These are phyloP conservation scores for Psilocybe sp. DNA, from an alignment of 768 basidiomycete genomes.

Conservation along the genomic window DNA sequence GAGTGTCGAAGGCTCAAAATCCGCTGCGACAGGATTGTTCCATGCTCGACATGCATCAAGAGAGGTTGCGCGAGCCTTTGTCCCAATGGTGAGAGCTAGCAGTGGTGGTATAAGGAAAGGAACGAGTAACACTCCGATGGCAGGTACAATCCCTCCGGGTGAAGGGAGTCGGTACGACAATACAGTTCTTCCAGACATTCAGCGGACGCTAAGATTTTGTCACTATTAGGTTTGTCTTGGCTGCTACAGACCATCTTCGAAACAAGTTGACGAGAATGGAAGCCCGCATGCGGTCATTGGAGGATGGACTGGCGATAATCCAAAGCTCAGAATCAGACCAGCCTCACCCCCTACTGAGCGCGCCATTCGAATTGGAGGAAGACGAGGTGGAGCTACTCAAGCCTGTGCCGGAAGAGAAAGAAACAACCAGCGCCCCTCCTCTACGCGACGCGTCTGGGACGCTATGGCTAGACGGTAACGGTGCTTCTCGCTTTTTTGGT, in stretches of 20 bases:
- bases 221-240: slow-evolving; percentile 42
- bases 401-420: slow-evolving; percentile 21
- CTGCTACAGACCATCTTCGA: slow-evolving; percentile 52
- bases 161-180: slow-evolving; percentile 47
- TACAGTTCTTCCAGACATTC: background rate
- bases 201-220: background rate
- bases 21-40: slow-evolving; percentile 35
- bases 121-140: background rate
- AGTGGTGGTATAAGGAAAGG: background rate
- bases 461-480: slow-evolving; percentile 40
- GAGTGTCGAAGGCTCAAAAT: slow-evolving; percentile 45
- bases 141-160: slow-evolving; percentile 52
- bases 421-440: slow-evolving; percentile 16
- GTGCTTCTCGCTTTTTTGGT: slow-evolving; percentile 42
- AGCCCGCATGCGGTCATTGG: slow-evolving; percentile 49
- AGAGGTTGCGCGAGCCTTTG: slow-evolving; percentile 49
- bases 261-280: slow-evolving; percentile 43
- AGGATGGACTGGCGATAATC: slow-evolving; percentile 51
- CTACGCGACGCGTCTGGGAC: slow-evolving; percentile 39
- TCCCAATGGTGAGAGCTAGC: slow-evolving; percentile 41
- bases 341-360: slow-evolving; percentile 41
- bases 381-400: slow-evolving; percentile 27
- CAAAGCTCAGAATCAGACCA: slow-evolving; percentile 35
- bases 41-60: slow-evolving; percentile 50
- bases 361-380: slow-evolving; percentile 25